Evolutionary conservation across 805 yeast genomes (phyloP).

Genomic region (Metschnikowia rubicola): DNA sequence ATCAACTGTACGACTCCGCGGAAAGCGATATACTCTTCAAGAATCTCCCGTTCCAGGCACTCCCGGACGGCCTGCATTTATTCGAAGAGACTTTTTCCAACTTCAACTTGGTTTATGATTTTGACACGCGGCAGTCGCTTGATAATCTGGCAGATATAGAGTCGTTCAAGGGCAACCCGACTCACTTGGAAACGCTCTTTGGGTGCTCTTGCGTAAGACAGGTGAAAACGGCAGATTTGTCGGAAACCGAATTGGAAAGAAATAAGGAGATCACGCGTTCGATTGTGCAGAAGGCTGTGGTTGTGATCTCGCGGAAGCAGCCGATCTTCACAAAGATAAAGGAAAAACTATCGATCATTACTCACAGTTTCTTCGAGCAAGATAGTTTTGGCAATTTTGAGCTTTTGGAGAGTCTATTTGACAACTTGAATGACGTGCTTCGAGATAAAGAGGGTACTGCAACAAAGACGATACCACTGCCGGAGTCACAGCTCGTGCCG

Average conservation of each 20-base stretch:
- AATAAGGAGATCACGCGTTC: slow-evolving; percentile 74
- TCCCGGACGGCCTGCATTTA: slow-evolving; percentile 94
- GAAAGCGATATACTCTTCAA: slow-evolving; percentile 62
- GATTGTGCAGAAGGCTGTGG: slow-evolving; percentile 87
- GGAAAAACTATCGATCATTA: slow-evolving; percentile 86
- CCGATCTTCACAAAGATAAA: slow-evolving; percentile 87
- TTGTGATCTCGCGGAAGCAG: slow-evolving; percentile 69
- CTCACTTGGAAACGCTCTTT: slow-evolving; percentile 64
- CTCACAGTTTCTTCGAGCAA: slow-evolving; percentile 82
- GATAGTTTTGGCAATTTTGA: slow-evolving; percentile 67
- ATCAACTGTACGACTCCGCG: slow-evolving; percentile 24
- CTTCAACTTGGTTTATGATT: slow-evolving; percentile 77
- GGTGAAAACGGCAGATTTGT: slow-evolving; percentile 58
- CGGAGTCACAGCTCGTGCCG: slow-evolving; percentile 15
- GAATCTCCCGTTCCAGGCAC: slow-evolving; percentile 85
- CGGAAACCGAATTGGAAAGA: slow-evolving; percentile 39
- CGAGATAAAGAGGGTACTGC: slow-evolving; percentile 21
- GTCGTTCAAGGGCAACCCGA: slow-evolving; percentile 36
- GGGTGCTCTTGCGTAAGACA: slow-evolving; percentile 94
- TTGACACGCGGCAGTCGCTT: slow-evolving; percentile 42
- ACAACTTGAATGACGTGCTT: slow-evolving; percentile 47
- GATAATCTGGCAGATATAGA: slow-evolving; percentile 38
- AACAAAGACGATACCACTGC: slow-evolving; percentile 9
- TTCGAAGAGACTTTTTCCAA: slow-evolving; percentile 91
- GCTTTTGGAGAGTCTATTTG: slow-evolving; percentile 66